Percentiles rank a stretch among this genome's conserved stretches.
Conservation (phyloP, 2,329 filamentous ascomycete species). For the Neofusicoccum laricinum region DNA sequence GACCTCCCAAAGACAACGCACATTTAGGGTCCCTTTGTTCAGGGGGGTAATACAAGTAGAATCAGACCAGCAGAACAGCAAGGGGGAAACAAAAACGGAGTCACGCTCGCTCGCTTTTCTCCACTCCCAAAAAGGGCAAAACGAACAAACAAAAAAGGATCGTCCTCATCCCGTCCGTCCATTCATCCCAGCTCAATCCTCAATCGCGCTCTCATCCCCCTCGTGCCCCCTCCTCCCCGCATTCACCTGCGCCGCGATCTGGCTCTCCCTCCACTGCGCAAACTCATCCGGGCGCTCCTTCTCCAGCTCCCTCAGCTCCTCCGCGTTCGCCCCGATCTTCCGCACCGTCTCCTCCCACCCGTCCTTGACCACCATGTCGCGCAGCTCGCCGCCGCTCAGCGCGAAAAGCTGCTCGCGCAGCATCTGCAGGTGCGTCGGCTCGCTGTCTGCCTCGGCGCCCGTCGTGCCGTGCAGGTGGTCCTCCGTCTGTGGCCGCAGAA, state of each 20-base stretch:
- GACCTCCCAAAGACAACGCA: background rate
- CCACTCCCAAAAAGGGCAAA: background rate
- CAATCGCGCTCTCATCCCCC: background rate
- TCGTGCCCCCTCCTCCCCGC: background rate
- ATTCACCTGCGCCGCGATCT: constrained; percentile 38
- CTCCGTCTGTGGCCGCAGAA: constrained; percentile 48
- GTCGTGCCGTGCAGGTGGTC: constrained; percentile 19
- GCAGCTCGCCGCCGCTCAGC: constrained; percentile 58
- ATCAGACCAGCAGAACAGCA: background rate
- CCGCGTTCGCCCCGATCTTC: constrained; percentile 62
- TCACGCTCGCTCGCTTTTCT: background rate
- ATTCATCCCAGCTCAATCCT: background rate
- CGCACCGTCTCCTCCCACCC: constrained; percentile 63
- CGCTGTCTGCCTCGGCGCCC: constrained; percentile 37
- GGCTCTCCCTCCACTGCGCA: constrained; percentile 31
- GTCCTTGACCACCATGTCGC: constrained; percentile 35
- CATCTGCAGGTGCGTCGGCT: constrained; percentile 34
- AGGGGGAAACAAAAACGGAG: background rate
- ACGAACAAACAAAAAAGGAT: background rate
- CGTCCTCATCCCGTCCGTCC: background rate
- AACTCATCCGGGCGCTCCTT: constrained; percentile 34
- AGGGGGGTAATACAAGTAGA: background rate
- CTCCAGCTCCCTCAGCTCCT: constrained; percentile 62
- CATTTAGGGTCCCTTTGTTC: background rate
- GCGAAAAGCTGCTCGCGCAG: constrained; percentile 64